A percentile compares a stretch with the other conserved stretches of the same genome.
phyloP scores from a whole-genome alignment of 768 basidiomycete species.

The Leccinum variicolor region DNA sequence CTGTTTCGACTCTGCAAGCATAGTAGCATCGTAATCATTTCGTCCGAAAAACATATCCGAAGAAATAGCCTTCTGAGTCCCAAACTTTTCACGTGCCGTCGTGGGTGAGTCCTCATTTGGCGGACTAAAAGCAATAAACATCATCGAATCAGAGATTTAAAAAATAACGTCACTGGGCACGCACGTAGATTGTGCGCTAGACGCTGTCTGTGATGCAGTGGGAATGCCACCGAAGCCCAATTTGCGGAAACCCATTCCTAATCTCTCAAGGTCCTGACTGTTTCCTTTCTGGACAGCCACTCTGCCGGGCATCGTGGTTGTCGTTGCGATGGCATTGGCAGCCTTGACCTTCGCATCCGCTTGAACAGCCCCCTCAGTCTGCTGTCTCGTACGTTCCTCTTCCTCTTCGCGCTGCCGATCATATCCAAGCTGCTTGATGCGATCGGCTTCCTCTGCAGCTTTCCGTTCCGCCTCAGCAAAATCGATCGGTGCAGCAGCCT shows the following conservation, averaged over 20 bases:
- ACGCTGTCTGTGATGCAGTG: slow-evolving; percentile 50
- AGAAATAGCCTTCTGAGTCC: slow-evolving; percentile 91
- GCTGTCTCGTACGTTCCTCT: slow-evolving; percentile 68
- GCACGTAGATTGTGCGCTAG: slow-evolving; percentile 43
- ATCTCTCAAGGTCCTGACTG: slow-evolving; percentile 49
- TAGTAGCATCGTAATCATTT: slow-evolving; percentile 75
- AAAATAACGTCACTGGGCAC: neutral
- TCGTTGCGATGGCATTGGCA: slow-evolving; percentile 22
- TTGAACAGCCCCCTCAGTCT: slow-evolving; percentile 47
- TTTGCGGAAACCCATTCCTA: slow-evolving; percentile 71
- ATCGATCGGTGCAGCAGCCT: slow-evolving; percentile 75
- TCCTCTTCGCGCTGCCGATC: slow-evolving; percentile 82
- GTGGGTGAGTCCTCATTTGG: slow-evolving; percentile 60
- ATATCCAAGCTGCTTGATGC: slow-evolving; percentile 89
- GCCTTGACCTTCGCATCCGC: slow-evolving; percentile 29
- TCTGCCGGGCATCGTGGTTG: slow-evolving; percentile 24
- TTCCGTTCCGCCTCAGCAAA: slow-evolving; percentile 93
- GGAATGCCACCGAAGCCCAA: slow-evolving; percentile 87
- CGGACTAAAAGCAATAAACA: slow-evolving; percentile 16
- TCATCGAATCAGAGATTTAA: neutral
- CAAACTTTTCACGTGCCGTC: slow-evolving; percentile 88
- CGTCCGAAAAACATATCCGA: slow-evolving; percentile 98
- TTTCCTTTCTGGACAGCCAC: slow-evolving; percentile 38
- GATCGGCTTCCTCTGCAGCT: slow-evolving; percentile 88
- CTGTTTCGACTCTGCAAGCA: slow-evolving; percentile 70